Percentiles rank a stretch among this genome's conserved stretches.
Conservation (phyloP, 2,329 filamentous ascomycete genomes). For the Cladobotryum mycophilum region DNA sequence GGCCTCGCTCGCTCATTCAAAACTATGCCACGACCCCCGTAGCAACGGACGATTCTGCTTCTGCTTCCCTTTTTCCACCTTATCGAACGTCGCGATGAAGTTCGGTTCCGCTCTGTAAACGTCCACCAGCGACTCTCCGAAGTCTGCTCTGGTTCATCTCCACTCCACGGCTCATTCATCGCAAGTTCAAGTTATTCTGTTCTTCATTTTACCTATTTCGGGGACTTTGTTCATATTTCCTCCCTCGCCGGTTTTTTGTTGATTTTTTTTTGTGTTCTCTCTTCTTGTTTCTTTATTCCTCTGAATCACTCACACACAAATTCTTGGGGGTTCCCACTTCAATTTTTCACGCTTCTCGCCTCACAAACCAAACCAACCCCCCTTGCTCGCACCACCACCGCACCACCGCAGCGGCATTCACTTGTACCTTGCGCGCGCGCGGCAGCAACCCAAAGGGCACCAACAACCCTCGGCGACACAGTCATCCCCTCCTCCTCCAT, state of each 20-base stretch:
- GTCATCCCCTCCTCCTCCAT: not conserved
- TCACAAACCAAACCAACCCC: too few species aligned
- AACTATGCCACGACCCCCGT: conserved; percentile 30
- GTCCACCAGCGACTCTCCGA: conserved; percentile 45
- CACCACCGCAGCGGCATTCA: conserved; percentile 41
- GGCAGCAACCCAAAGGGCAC: conserved; percentile 7
- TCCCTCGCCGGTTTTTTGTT: conserved; percentile 6
- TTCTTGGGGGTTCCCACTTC: too few species aligned
- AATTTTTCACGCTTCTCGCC: too few species aligned
- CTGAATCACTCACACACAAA: conserved; percentile 2
- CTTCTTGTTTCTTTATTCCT: not conserved
- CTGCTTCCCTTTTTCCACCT: conserved; percentile 29
- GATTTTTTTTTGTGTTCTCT: conserved; percentile 2
- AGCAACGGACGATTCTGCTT: conserved; percentile 4
- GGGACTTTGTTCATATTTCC: conserved; percentile 5
- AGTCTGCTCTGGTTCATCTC: conserved; percentile 45
- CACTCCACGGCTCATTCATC: conserved; percentile 32
- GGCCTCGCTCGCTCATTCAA: conserved; percentile 21
- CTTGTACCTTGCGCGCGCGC: conserved; percentile 41
- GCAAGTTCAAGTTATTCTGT: conserved; percentile 19
- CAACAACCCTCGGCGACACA: conserved; percentile 1
- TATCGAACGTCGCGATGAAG: conserved; percentile 49
- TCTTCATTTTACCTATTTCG: conserved; percentile 12
- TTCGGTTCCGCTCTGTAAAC: conserved; percentile 48
- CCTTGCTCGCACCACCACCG: conserved; percentile 16